phyloP scores from a whole-genome alignment of 176 grass and related monocot species.

The Cenchrus purpureus region DNA sequence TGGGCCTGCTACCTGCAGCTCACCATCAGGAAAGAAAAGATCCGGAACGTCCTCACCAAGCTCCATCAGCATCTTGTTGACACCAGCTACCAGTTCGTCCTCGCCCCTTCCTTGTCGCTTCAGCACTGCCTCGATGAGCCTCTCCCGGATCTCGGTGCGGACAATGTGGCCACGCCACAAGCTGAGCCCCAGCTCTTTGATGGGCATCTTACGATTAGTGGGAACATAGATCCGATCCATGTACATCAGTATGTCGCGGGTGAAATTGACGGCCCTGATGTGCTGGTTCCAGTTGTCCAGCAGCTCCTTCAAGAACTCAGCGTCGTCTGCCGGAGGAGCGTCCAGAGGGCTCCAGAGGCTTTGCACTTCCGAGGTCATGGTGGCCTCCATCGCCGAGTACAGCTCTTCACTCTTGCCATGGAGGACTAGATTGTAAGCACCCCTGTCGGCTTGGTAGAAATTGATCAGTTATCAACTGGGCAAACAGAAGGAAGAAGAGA shows the following conservation, averaged over 20 bases:
- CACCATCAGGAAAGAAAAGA: background rate
- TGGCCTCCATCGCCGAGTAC: constrained; percentile 13
- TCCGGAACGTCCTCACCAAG: background rate
- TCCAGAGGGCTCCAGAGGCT: background rate
- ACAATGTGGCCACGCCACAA: constrained; percentile 29
- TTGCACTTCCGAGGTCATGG: constrained; percentile 38
- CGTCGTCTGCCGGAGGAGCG: background rate
- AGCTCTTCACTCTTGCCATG: background rate
- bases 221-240: constrained; percentile 32
- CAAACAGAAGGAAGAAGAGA: background rate
- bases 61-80: constrained; percentile 1
- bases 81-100: background rate
- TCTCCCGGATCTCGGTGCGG: background rate
- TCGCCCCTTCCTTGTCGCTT: background rate
- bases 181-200: constrained; percentile 20
- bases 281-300: constrained; percentile 37
- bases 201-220: background rate
- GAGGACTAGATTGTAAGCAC: background rate
- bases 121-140: constrained; percentile 7
- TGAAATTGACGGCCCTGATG: background rate
- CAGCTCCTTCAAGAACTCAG: constrained; percentile 31
- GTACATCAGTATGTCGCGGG: background rate
- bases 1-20: too few species aligned
- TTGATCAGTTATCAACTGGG: background rate
- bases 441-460: background rate